phyloP scores from a whole-genome alignment of 192 early-diverging fungal species.

The Helicostylum pulchrum region DNA sequence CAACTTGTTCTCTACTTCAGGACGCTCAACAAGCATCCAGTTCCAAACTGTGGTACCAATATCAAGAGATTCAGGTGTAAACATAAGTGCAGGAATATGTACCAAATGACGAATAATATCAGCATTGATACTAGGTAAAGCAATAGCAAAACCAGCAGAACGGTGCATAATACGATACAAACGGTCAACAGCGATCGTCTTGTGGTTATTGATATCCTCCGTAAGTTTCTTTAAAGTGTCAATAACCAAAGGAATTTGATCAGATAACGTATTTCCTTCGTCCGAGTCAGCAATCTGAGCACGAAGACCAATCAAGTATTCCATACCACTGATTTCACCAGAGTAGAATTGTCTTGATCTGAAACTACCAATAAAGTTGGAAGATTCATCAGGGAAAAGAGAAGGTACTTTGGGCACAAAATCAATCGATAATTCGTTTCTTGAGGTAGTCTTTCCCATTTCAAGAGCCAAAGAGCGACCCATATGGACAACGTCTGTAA shows the following conservation, averaged over 20 bases:
- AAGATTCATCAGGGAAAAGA: slow-evolving; percentile 46
- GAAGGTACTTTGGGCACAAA: slow-evolving; percentile 38
- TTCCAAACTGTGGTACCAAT: slow-evolving; percentile 88
- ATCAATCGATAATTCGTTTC: slow-evolving; percentile 32
- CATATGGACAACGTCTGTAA: slow-evolving; percentile 53
- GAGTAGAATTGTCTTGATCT: slow-evolving; percentile 46
- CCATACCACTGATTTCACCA: slow-evolving; percentile 47
- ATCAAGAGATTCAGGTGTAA: slow-evolving; percentile 75
- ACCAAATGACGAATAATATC: slow-evolving; percentile 81
- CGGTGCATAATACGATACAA: slow-evolving; percentile 52
- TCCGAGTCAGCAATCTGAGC: slow-evolving; percentile 11
- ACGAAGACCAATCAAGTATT: slow-evolving; percentile 24
- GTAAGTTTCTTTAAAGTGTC: slow-evolving; percentile 32
- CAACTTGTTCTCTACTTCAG: slow-evolving; percentile 68
- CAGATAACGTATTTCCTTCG: slow-evolving; percentile 25
- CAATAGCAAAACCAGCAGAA: slow-evolving; percentile 50
- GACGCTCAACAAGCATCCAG: slow-evolving; percentile 77
- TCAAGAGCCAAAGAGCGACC: slow-evolving; percentile 71
- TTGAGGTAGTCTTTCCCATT: slow-evolving; percentile 42
- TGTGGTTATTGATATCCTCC: slow-evolving; percentile 41
- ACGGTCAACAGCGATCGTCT: slow-evolving; percentile 42
- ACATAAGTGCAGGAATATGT: slow-evolving; percentile 81
- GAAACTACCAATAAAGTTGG: slow-evolving; percentile 54
- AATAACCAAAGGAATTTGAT: slow-evolving; percentile 35
- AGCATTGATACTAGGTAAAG: slow-evolving; percentile 50